Conservation (phyloP, 1,284 basidiomycete genomes). For the Rhodotorula mucilaginosa region DNA sequence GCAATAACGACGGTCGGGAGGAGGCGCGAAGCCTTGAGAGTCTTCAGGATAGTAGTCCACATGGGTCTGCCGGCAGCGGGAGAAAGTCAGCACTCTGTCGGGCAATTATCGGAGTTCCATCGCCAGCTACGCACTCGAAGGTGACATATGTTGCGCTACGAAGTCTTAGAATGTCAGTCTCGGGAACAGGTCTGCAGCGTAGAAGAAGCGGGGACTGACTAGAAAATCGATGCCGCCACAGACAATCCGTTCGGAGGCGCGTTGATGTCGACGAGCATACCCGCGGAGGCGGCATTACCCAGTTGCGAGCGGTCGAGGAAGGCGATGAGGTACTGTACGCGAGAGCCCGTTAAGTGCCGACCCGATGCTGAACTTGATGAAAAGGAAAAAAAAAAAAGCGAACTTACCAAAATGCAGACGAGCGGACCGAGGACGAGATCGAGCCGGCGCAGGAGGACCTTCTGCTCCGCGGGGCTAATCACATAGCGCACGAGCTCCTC, state of each 20-base stretch:
- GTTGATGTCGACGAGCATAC: constrained; percentile 19
- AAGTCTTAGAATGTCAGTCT: not conserved
- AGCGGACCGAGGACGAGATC: constrained; percentile 20
- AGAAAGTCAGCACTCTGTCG: no score
- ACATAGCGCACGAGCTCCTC: constrained; percentile 18
- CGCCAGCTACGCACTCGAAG: constrained; percentile 6
- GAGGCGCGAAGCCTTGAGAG: not conserved
- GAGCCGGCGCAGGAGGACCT: constrained; percentile 12
- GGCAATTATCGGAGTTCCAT: no score
- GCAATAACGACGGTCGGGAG: constrained; percentile 7
- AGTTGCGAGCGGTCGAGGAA: constrained; percentile 25
- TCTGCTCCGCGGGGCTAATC: constrained; percentile 11
- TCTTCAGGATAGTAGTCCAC: constrained; percentile 14
- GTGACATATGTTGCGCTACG: constrained; percentile 15
- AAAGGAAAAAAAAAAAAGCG: not conserved
- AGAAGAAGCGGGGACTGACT: not conserved
- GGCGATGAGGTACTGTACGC: not conserved
- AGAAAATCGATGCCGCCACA: constrained; percentile 7
- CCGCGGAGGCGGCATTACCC: constrained; percentile 16
- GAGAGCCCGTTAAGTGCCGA: not conserved
- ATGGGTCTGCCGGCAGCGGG: not conserved
- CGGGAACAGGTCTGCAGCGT: not conserved
- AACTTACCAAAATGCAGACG: constrained; percentile 1
- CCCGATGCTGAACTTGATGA: not conserved
- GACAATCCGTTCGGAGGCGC: constrained; percentile 6